Percentiles rank a stretch among this genome's conserved stretches.
Evolutionary conservation across 495 filamentous ascomycete genomes (phyloP).

Genomic region (Saxophila tyrrhenica): DNA sequence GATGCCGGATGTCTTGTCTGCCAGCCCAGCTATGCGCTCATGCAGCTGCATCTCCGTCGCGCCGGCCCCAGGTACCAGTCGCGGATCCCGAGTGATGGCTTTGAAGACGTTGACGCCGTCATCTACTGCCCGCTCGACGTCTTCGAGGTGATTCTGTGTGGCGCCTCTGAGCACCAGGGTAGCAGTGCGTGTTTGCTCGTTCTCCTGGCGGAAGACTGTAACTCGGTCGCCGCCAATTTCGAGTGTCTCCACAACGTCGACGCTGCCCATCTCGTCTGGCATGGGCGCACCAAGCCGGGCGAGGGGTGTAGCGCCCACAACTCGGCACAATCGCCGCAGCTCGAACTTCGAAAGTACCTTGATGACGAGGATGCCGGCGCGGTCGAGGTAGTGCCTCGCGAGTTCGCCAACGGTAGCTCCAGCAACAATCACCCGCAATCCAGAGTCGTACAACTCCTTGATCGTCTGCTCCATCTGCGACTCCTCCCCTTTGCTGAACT

Average conservation of each 20-base stretch:
- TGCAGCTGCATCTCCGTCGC: conserved; percentile 93
- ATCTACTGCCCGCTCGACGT: conserved; percentile 93
- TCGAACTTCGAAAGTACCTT: conserved; percentile 99
- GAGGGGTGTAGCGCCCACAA: conserved; percentile 90
- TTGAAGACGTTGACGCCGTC: conserved; percentile 99
- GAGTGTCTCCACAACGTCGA: conserved; percentile 93
- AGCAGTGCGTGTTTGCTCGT: conserved; percentile 80
- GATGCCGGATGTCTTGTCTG: conserved; percentile 82
- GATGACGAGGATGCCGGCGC: conserved; percentile 88
- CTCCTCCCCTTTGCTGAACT: conserved; percentile 97
- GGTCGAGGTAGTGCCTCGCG: conserved; percentile 94
- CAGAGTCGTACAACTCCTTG: conserved; percentile 92
- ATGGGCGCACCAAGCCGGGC: conserved; percentile 94
- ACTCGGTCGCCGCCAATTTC: conserved; percentile 98
- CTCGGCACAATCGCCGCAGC: conserved; percentile 81
- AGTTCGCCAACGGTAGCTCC: conserved; percentile 89
- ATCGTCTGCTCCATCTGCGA: conserved; percentile 75
- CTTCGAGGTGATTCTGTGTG: conserved; percentile 95
- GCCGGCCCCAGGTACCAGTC: conserved; percentile 87
- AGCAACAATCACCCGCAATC: conserved; percentile 80
- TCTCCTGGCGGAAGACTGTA: conserved; percentile 95
- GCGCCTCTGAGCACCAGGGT: conserved; percentile 93
- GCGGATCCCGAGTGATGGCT: conserved; percentile 85
- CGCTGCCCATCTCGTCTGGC: conserved; percentile 96
- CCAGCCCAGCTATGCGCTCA: conserved; percentile 77